phyloP scores from a whole-genome alignment of 805 yeast genomes.

The Aciculoconidium aculeatum region DNA sequence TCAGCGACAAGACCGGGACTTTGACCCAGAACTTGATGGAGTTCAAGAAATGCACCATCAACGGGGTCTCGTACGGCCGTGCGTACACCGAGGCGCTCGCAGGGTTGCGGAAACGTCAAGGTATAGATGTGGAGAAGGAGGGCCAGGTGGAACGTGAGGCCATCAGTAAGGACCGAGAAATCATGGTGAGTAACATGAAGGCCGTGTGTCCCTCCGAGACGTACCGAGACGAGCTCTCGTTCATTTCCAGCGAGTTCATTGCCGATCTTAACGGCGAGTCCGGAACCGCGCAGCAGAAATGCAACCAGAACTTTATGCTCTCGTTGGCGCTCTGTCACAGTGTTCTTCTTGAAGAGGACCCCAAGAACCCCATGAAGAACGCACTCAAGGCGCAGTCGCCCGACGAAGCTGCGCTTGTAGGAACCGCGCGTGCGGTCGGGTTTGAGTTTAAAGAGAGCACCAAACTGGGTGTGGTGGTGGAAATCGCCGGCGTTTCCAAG shows the following conservation, averaged over 20 bases:
- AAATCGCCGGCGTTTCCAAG: constrained; percentile 63
- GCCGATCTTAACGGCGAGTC: constrained; percentile 50
- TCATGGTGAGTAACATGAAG: constrained; percentile 44
- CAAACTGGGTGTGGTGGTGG: constrained; percentile 59
- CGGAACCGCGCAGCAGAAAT: constrained; percentile 48
- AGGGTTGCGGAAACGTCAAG: constrained; percentile 63
- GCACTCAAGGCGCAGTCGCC: constrained; percentile 76
- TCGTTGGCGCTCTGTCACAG: constrained; percentile 76
- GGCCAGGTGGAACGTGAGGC: constrained; percentile 31
- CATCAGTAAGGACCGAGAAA: constrained; percentile 37
- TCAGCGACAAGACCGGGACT: constrained; percentile 82
- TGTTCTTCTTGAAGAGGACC: constrained; percentile 64
- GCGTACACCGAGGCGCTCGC: constrained; percentile 77
- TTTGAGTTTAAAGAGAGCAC: constrained; percentile 62
- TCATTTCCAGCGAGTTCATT: constrained; percentile 61
- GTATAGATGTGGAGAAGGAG: constrained; percentile 53
- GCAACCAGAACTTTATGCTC: constrained; percentile 70
- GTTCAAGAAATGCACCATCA: constrained; percentile 68
- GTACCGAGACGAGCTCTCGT: constrained; percentile 59
- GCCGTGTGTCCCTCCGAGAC: constrained; percentile 29
- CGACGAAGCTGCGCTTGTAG: constrained; percentile 82
- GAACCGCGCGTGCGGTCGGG: constrained; percentile 75
- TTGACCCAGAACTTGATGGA: constrained; percentile 81
- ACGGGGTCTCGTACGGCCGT: constrained; percentile 61
- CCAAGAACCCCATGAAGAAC: constrained; percentile 48